phyloP scores from a whole-genome alignment of 306 rosid genomes.

The Begonia masoniana region DNA sequence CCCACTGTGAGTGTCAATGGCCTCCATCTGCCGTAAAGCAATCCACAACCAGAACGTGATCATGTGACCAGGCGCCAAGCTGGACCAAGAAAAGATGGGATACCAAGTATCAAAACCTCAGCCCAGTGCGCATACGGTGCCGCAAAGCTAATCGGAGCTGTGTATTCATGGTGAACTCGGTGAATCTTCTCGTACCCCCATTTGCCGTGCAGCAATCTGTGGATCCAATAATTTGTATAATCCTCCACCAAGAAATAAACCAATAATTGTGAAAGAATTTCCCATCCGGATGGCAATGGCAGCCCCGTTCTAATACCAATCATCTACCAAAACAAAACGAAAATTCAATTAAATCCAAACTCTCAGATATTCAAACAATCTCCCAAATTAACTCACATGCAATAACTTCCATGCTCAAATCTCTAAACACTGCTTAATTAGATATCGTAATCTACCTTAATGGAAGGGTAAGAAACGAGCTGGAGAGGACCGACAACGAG shows the following conservation, averaged over 20 bases:
- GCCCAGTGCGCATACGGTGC: slow-evolving; percentile 94
- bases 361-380: background rate
- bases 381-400: no score
- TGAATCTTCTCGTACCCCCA: slow-evolving; percentile 84
- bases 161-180: slow-evolving; percentile 66
- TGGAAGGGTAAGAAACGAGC: slow-evolving; percentile 60
- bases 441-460: slow-evolving; percentile 22
- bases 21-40: slow-evolving; percentile 65
- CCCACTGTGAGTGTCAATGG: slow-evolving; percentile 85
- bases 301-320: slow-evolving; percentile 60
- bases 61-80: slow-evolving; percentile 76
- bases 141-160: slow-evolving; percentile 58
- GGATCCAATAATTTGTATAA: slow-evolving; percentile 66
- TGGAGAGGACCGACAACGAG: slow-evolving; percentile 60
- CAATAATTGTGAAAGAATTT: slow-evolving; percentile 41
- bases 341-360: slow-evolving; percentile 1
- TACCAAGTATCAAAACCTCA: slow-evolving; percentile 59
- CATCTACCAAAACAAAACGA: slow-evolving; percentile 19
- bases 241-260: slow-evolving; percentile 68
- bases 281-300: slow-evolving; percentile 77
- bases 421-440: no score
- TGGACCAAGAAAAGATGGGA: slow-evolving; percentile 76
- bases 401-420: no score
- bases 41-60: slow-evolving; percentile 81
- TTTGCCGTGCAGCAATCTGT: slow-evolving; percentile 55